A percentile compares a stretch with the other conserved stretches of the same genome.
phyloP scores from a whole-genome alignment of 148 eudicot species.

The Rhododendron simsii region DNA sequence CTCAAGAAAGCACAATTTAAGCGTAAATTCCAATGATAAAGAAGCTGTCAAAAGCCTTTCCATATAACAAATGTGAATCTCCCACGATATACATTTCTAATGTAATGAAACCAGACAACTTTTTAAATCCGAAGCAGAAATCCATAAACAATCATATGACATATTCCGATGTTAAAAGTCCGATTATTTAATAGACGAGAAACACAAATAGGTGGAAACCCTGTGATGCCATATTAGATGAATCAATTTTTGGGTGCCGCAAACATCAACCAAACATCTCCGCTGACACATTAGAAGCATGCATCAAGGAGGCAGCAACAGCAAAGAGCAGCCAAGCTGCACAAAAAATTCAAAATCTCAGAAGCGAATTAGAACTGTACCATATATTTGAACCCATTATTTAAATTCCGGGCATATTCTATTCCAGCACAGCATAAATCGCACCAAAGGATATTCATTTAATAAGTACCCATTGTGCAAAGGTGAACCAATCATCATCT shows the following conservation, averaged over 20 bases:
- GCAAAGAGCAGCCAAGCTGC: slow-evolving; percentile 76
- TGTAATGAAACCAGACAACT: neutral
- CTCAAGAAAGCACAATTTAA: neutral
- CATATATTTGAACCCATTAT: neutral
- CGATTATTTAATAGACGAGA: neutral
- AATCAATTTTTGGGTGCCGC: neutral
- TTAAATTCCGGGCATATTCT: neutral
- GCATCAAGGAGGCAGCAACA: slow-evolving; percentile 78
- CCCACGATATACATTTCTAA: neutral
- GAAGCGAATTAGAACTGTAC: neutral
- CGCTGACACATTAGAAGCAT: slow-evolving; percentile 36
- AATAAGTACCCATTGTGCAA: neutral
- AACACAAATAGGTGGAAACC: neutral
- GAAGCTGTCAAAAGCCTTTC: neutral
- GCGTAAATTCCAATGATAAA: neutral
- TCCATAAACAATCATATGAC: neutral
- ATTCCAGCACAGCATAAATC: neutral
- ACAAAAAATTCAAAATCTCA: neutral
- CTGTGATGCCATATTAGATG: neutral
- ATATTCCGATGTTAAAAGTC: neutral
- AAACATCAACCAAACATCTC: neutral
- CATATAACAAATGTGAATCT: slow-evolving; percentile 7
- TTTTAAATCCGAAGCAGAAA: neutral
- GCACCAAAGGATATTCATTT: neutral
- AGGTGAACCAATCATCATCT: neutral